These are phyloP conservation scores for Hymenoscyphus occultus DNA, from an alignment of 2,329 filamentous ascomycete genomes.

Conservation along the genomic window DNA sequence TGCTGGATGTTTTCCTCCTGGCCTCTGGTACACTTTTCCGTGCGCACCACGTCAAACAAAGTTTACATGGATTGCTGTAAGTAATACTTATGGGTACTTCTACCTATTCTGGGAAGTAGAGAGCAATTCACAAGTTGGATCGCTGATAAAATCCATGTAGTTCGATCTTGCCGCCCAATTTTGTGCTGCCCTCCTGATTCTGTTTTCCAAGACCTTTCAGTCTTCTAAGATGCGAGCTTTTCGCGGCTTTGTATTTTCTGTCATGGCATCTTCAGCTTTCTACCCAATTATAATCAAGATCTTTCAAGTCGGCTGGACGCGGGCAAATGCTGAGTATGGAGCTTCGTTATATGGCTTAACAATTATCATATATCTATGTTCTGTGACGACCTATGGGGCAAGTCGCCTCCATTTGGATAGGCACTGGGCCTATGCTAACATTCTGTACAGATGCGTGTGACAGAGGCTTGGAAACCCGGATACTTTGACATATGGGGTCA, in stretches of 20 bases:
- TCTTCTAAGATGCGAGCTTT: not conserved
- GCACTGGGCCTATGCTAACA: not conserved
- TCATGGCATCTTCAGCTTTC: not conserved
- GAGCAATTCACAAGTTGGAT: not conserved
- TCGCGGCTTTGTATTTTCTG: not conserved
- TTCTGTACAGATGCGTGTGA: not conserved
- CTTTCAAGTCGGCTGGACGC: not conserved
- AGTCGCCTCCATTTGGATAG: not conserved
- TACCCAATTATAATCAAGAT: not conserved
- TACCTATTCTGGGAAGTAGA: not conserved
- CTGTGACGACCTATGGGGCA: not conserved
- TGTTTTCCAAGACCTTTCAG: not conserved
- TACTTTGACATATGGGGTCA: not conserved
- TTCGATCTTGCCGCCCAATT: not conserved
- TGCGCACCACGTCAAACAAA: not conserved
- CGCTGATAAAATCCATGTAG: not conserved
- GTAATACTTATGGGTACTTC: not conserved
- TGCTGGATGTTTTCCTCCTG: not conserved
- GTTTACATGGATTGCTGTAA: not conserved
- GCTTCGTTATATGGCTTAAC: not conserved
- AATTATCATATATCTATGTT: slow-evolving; percentile 1
- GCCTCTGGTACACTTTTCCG: not conserved
- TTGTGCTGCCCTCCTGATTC: not conserved
- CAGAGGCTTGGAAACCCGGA: not conserved
- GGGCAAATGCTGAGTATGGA: not conserved